Conservation (phyloP, 192 early-diverging fungal genomes). For the Piromyces sp. region DNA sequence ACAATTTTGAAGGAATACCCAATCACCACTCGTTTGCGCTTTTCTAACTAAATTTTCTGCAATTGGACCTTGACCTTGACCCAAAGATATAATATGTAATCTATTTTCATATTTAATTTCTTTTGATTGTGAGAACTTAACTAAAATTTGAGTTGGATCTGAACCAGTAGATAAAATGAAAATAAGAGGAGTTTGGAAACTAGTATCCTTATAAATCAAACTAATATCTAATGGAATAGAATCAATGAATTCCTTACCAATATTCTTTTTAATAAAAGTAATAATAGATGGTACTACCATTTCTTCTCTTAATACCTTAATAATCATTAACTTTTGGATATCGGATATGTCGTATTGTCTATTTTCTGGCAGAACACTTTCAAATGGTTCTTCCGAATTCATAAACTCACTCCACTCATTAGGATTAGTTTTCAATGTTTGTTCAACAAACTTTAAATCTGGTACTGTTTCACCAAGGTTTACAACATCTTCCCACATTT, state of each 20-base stretch:
- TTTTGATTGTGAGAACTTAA: slow-evolving; percentile 9
- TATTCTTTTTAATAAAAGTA: slow-evolving; percentile 30
- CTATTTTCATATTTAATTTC: slow-evolving; percentile 39
- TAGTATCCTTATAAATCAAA: slow-evolving; percentile 36
- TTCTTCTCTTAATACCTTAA: slow-evolving; percentile 40
- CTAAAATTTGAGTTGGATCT: slow-evolving; percentile 25
- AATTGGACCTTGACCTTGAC: slow-evolving; percentile 39
- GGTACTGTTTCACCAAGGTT: slow-evolving; percentile 12
- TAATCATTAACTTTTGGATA: slow-evolving; percentile 19
- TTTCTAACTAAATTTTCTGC: slow-evolving; percentile 32
- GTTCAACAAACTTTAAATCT: neutral
- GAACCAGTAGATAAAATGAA: slow-evolving; percentile 45
- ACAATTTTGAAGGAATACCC: slow-evolving; percentile 48
- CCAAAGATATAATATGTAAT: slow-evolving; percentile 44
- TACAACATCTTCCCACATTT: slow-evolving; percentile 34
- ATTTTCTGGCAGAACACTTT: neutral
- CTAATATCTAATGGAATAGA: slow-evolving; percentile 32
- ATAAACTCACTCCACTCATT: neutral
- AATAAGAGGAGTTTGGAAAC: slow-evolving; percentile 24
- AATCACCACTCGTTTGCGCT: slow-evolving; percentile 26
- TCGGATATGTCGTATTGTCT: neutral
- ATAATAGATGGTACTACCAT: slow-evolving; percentile 25
- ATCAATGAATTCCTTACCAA: slow-evolving; percentile 37
- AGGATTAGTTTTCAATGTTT: neutral
- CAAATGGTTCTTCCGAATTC: neutral